Base-by-base conservation (phyloP, 2,329 filamentous ascomycete genomes). In the Aphanoascus verrucosus region DNA sequence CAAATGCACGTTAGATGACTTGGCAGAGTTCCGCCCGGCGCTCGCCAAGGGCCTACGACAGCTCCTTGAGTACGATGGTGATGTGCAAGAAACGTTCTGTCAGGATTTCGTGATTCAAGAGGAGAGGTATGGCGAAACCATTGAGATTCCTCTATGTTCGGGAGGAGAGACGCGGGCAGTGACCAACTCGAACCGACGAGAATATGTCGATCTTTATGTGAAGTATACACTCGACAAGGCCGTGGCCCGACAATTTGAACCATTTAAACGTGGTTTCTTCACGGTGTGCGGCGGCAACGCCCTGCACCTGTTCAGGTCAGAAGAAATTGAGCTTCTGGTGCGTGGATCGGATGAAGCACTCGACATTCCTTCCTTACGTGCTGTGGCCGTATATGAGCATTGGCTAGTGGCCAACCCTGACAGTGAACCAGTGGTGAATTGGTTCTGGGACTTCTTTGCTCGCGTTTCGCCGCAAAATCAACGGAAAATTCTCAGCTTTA, bases 191-290 rank as follows among this genome's bases (percentile, higher is more conserved):
- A 96, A 95, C 61, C 79, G 88, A 28, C 80, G 81, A 58, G 89
- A 95, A 62, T 96, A 91, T 62, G 88, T 95, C 51, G 85, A 91
- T 60, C 74, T 88, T 1, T 94, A 94, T 64, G 80, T 94, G 8
- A 81, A 83, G 38, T 86, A 91, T 65, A 68, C 91, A 8, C 80
- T 96, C 9, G 88, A 95, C 62, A 82, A 77, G 5, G 79, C 86
- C 0, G 85, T 95, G 1, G 74, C 80, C 38, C 79, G 87, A 40
- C 89, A 95, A 64, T 96, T 94, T 59, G 88, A 94, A 65, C 89
- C 90, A 0, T 96, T 96, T 75, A 93, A 93, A 65, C 81, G 89
- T 52, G 90, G 90, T 0, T 96, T 96, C 69, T 96, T 88, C 67
- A 94, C 86, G 0, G 88, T 95, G 28, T 94, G 88, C 64, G 86